Evolutionary conservation across 768 basidiomycete species (phyloP).

Genomic region (Suillus discolor): DNA sequence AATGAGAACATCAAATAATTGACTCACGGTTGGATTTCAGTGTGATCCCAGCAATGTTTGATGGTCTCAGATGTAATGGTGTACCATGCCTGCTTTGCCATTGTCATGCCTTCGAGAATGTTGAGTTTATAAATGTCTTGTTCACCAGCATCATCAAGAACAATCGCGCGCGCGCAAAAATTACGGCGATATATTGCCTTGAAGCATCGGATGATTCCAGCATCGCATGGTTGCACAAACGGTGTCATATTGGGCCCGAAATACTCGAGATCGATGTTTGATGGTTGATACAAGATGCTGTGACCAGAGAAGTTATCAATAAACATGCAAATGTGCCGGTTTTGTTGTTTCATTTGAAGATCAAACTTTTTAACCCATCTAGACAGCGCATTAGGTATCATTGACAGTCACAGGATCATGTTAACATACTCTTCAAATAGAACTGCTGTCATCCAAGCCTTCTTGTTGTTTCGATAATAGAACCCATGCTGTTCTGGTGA

Average conservation of each 20-base stretch:
- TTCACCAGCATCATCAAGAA: background rate
- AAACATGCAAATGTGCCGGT: background rate
- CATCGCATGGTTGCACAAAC: background rate
- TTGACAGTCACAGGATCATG: background rate
- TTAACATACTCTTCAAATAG: too few species aligned
- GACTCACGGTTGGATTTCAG: background rate
- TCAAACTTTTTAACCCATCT: background rate
- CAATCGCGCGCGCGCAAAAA: background rate
- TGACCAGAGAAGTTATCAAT: background rate
- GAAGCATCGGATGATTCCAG: background rate
- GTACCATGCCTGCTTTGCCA: background rate
- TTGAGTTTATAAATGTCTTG: background rate
- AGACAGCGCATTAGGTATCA: background rate
- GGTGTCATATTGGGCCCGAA: background rate
- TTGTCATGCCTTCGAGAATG: background rate
- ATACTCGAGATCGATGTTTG: background rate
- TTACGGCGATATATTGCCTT: background rate
- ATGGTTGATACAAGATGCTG: background rate
- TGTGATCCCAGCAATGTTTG: background rate
- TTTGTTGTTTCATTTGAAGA: background rate
- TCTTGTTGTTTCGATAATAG: too few species aligned
- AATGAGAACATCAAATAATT: background rate
- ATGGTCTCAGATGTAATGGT: background rate
- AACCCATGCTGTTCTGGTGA: too few species aligned
- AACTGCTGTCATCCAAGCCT: too few species aligned